phyloP scores from a whole-genome alignment of 2,329 filamentous ascomycete genomes.

The Fusarium sp. region DNA sequence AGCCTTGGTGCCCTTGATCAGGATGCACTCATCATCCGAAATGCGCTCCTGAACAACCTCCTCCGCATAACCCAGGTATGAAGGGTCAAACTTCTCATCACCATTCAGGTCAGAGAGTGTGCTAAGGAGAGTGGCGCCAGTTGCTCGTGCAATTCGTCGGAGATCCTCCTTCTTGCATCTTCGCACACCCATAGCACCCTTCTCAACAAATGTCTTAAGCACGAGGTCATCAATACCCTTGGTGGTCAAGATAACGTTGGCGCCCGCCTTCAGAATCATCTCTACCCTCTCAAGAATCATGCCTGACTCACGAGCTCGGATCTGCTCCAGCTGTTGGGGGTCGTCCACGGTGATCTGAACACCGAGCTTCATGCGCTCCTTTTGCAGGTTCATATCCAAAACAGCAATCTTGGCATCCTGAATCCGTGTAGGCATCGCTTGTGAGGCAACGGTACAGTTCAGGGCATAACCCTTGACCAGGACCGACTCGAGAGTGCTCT shows the following conservation, averaged over 20 bases:
- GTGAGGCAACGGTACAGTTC: conserved; percentile 98
- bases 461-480: conserved; percentile 96
- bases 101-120: conserved; percentile 96
- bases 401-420: conserved; percentile 95
- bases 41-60: conserved; percentile 98
- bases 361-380: conserved; percentile 98
- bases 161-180: conserved; percentile 99
- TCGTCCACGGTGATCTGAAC: conserved; percentile 99
- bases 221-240: conserved; percentile 98
- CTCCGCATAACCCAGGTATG: conserved; percentile 87
- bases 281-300: conserved; percentile 95
- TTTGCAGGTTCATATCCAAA: conserved; percentile 97
- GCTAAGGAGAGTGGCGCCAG: conserved; percentile 90
- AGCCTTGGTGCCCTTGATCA: conserved; percentile 94
- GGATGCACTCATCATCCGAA: conserved; percentile 97
- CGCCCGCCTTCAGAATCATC: conserved; percentile 96
- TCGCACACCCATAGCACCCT: conserved; percentile 92
- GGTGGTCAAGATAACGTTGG: conserved; percentile 94
- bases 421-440: conserved; percentile 95
- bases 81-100: conserved; percentile 93
- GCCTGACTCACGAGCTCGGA: conserved; percentile 87
- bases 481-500: conserved; percentile 85
- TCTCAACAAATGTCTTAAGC: conserved; percentile 93
- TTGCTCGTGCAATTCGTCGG: conserved; percentile 92
- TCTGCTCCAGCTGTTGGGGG: conserved; percentile 96